Conservation (phyloP, 2,329 filamentous ascomycete species). For the Scedosporium boydii region DNA sequence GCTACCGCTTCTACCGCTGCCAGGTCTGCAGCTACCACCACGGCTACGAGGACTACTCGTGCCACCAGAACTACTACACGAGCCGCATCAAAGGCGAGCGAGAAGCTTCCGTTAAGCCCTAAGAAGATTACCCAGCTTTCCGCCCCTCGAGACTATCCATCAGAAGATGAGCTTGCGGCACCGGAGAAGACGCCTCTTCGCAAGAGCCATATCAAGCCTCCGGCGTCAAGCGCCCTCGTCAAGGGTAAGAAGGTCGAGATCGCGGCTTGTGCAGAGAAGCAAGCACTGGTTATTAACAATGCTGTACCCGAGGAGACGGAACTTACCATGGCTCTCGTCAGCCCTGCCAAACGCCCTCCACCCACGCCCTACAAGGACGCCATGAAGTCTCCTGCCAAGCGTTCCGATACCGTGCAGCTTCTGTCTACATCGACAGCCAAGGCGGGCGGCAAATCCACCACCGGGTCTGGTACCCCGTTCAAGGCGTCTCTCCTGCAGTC, state of each 20-base stretch:
- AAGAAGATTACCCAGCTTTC: slow-evolving; percentile 55
- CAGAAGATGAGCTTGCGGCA: slow-evolving; percentile 51
- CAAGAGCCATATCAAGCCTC: slow-evolving; percentile 46
- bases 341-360: slow-evolving; percentile 46
- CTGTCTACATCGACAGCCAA: slow-evolving; percentile 7
- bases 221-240: slow-evolving; percentile 9
- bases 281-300: slow-evolving; percentile 1
- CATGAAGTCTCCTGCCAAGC: slow-evolving; percentile 47
- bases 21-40: slow-evolving; percentile 3
- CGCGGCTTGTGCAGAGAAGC: slow-evolving; percentile 9
- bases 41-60: slow-evolving; percentile 18
- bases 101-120: slow-evolving; percentile 48
- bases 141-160: slow-evolving; percentile 21
- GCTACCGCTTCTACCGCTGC: slow-evolving; percentile 16
- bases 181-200: slow-evolving; percentile 40
- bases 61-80: slow-evolving; percentile 16
- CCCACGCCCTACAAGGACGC: slow-evolving; percentile 44
- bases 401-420: slow-evolving; percentile 32
- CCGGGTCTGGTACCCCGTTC: slow-evolving; percentile 22
- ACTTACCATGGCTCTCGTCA: slow-evolving; percentile 30
- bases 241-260: slow-evolving; percentile 2
- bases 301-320: background rate
- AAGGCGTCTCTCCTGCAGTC: slow-evolving; percentile 42
- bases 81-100: slow-evolving; percentile 21
- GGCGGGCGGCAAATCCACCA: slow-evolving; percentile 10